These are phyloP conservation scores for Iris macrosiphon DNA, from an alignment of 106 monocot genomes.

Conservation along the genomic window DNA sequence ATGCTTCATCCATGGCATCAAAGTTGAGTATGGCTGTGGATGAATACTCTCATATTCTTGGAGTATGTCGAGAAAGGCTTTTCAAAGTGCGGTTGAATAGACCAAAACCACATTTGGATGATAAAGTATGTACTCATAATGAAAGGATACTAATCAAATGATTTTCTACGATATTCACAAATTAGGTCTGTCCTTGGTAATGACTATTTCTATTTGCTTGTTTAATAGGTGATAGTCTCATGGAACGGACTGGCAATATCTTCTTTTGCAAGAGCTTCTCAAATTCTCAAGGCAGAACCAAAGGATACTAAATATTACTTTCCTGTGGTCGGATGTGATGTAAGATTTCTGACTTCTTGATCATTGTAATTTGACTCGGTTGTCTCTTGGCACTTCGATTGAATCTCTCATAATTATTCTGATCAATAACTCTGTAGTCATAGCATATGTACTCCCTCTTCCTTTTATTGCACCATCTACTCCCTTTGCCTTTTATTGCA, in stretches of 20 bases:
- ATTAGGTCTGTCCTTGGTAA: too few species aligned
- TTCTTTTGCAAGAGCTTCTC: slow-evolving; percentile 84
- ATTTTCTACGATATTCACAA: too few species aligned
- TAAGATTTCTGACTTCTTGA: slow-evolving; percentile 23
- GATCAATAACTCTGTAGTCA: too few species aligned
- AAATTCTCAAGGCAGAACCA: slow-evolving; percentile 55
- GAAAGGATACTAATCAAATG: too few species aligned
- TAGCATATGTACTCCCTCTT: too few species aligned
- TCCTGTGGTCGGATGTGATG: slow-evolving; percentile 70
- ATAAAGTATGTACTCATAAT: slow-evolving; percentile 50
- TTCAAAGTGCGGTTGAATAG: slow-evolving; percentile 48
- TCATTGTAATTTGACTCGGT: too few species aligned
- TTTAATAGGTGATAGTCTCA: slow-evolving; percentile 91
- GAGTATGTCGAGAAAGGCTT: slow-evolving; percentile 44
- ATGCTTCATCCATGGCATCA: slow-evolving; percentile 37
- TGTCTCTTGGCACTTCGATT: too few species aligned
- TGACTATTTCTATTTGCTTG: background rate
- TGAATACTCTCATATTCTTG: slow-evolving; percentile 64
- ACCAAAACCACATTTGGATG: slow-evolving; percentile 91
- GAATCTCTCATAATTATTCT: too few species aligned
- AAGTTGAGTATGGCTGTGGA: slow-evolving; percentile 54
- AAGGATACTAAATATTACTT: slow-evolving; percentile 53
- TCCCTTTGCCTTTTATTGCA: too few species aligned
- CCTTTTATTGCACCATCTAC: too few species aligned
- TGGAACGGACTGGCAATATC: slow-evolving; percentile 97